phyloP scores from a whole-genome alignment of 1,284 basidiomycete species.

The Gymnopus androsaceus region DNA sequence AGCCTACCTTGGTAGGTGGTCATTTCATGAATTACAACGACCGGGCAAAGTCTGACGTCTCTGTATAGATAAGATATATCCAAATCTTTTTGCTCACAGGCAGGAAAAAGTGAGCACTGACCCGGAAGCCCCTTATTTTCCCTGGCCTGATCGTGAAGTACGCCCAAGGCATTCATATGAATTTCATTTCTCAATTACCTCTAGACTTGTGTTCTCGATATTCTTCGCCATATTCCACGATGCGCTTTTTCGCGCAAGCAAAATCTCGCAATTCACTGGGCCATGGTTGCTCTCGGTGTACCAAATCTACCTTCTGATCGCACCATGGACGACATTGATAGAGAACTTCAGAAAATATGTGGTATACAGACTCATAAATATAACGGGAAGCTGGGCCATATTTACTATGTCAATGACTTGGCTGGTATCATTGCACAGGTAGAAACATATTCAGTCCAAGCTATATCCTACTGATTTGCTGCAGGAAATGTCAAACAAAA shows the following conservation, averaged over 20 bases:
- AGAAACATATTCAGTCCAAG: background rate
- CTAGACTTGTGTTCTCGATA: slow-evolving; percentile 37
- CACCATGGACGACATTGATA: slow-evolving; percentile 27
- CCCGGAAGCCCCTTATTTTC: background rate
- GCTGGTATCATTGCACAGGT: slow-evolving; percentile 35
- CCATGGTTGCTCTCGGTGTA: slow-evolving; percentile 27
- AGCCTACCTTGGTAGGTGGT: background rate
- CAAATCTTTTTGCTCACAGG: background rate
- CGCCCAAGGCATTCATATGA: too few relatives aligned
- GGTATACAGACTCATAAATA: slow-evolving; percentile 32
- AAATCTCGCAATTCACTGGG: slow-evolving; percentile 34
- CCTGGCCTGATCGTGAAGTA: background rate
- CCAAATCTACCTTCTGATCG: slow-evolving; percentile 31
- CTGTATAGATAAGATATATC: background rate
- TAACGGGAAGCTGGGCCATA: slow-evolving; percentile 34
- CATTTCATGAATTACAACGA: too few relatives aligned
- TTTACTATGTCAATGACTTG: slow-evolving; percentile 34
- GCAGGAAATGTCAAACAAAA: slow-evolving; percentile 33
- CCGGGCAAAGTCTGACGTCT: too few relatives aligned
- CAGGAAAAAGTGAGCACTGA: background rate
- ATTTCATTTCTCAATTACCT: too few relatives aligned
- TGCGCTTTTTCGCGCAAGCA: slow-evolving; percentile 36
- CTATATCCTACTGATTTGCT: background rate
- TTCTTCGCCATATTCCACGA: slow-evolving; percentile 36
- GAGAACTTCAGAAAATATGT: slow-evolving; percentile 30